Evolutionary conservation across 2,329 filamentous ascomycete genomes (phyloP), one percentile per base, ranked within the genome.

Genomic region (Pyricularia sp.): DNA sequence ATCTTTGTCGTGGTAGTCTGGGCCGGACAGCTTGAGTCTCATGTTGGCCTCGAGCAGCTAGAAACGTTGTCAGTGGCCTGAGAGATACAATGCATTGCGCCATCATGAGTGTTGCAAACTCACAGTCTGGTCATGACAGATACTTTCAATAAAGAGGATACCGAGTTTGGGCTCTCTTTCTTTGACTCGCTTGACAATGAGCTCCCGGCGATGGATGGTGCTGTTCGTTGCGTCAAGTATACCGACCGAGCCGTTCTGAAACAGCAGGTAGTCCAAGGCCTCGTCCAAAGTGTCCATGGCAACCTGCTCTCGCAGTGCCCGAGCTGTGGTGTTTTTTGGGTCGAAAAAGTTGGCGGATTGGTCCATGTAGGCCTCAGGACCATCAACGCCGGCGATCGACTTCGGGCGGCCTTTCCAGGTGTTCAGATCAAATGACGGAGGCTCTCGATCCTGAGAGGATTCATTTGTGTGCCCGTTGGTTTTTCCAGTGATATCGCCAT

Each of bases 271-370:
- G 73, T 97, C 91, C 65, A 99, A 80, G 10, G 98, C 84, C 76
- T 99, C 95, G 74, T 99, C 92, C 67, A 98, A 81, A 0, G 95
- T 98, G 68, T 94, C 92, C 78, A 97, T 87, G 5, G 95, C 95
- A 50, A 97, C 92, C 78, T 97, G 92, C 77, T 99, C 94, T 72
- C 95, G 88, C 33, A 98, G 84, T 72, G 90, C 90, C 67, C 93
- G 87, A 0, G 94, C 95, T 70, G 87, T 87, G 74, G 90, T 86
- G 76, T 99, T 99, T 69, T 89, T 86, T 0, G 95, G 95, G 72
- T 99, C 93, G 76, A 99, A 99, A 79, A 99, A 99, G 70, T 86
- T 88, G 66, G 95, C 94, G 9, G 92, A 94, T 79, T 99, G 94
- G 72, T 98, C 94, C 78, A 93, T 90, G 14, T 81, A 79, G 68